phyloP scores from a whole-genome alignment of 257 asterid genomes.

The Ehretia macrophylla region DNA sequence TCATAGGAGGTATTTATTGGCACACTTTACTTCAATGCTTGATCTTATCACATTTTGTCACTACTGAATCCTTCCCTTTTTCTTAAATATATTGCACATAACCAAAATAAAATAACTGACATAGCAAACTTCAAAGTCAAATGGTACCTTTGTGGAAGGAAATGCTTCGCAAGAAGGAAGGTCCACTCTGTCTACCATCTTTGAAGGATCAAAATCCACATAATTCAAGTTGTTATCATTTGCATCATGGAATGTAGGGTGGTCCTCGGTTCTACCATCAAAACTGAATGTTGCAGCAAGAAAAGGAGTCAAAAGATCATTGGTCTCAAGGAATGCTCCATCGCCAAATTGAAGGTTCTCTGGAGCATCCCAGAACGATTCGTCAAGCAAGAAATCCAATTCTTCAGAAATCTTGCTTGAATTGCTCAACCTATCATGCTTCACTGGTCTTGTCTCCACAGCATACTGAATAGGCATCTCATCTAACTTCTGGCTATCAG shows the following conservation, averaged over 20 bases:
- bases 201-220: constrained; percentile 37
- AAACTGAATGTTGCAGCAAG: constrained; percentile 35
- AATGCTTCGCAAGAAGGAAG: constrained; percentile 27
- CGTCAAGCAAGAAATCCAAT: constrained; percentile 54
- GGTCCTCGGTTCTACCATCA: constrained; percentile 55
- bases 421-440: constrained; percentile 70
- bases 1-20: too few species aligned
- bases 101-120: too few species aligned
- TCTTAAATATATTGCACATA: too few species aligned
- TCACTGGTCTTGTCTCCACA: constrained; percentile 36
- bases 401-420: constrained; percentile 53
- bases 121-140: too few species aligned
- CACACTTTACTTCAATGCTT: too few species aligned
- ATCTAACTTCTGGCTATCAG: constrained; percentile 31
- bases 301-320: constrained; percentile 55
- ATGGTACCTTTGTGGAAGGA: constrained; percentile 43
- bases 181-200: constrained; percentile 32
- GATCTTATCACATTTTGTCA: too few species aligned
- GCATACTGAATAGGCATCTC: constrained; percentile 37
- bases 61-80: too few species aligned
- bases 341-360: constrained; percentile 39
- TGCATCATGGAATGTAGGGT: constrained; percentile 62
- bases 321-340: constrained; percentile 64
- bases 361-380: constrained; percentile 48
- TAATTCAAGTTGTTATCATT: constrained; percentile 17